Base-by-base conservation (phyloP, 78 protist species). In the Cavenderia fasciculata region DNA sequence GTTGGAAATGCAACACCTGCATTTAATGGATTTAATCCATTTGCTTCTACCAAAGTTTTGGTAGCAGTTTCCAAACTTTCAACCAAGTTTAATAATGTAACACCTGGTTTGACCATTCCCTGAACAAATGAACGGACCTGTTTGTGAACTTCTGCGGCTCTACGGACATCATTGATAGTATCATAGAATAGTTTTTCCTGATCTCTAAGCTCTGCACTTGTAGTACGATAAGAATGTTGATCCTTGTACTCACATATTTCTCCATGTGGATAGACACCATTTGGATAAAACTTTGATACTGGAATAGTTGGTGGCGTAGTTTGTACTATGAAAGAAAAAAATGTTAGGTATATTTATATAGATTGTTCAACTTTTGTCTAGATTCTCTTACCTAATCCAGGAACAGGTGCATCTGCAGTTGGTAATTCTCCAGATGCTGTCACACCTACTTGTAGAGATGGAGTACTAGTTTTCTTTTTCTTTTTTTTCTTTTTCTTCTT, bases 1-100 rank as follows among this genome's bases (percentile, higher is more conserved):
- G 98, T 96, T 47, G 99, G 99, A 74, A 98, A 98, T 0, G 97
- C 99, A 29, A 82, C 59, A 59, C 99, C 99, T 18, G 94, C 86
- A 40, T 90, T 54, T 25, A 96, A 69, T 3, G n/a, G n/a, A n/a
- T n/a, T n/a, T n/a, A n/a, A n/a, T 11, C 97, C 96, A 68, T 97
- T 66, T 1, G 74, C 98, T 36, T 86, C 77, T 34, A 95, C 92
- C 23, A 97, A 85, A 18, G 34, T 11, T 36, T 87, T 85, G 11
- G 63, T 49, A 31, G 76, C 68, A 41, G 34, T 69, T 52, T 98
- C 99, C 11, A 98, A 44, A 46, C 19, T 36, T 18, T 97, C 97
- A 71, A 85, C 73, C 25, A 98, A 68, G 38, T 95, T 97, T 2
- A 74, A 75, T 86, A 98, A 72, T 34, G 57, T 21, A 47, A 95